Evolutionary conservation across 2,329 filamentous ascomycete species (phyloP).

Genomic region (Xylaria polymorpha): DNA sequence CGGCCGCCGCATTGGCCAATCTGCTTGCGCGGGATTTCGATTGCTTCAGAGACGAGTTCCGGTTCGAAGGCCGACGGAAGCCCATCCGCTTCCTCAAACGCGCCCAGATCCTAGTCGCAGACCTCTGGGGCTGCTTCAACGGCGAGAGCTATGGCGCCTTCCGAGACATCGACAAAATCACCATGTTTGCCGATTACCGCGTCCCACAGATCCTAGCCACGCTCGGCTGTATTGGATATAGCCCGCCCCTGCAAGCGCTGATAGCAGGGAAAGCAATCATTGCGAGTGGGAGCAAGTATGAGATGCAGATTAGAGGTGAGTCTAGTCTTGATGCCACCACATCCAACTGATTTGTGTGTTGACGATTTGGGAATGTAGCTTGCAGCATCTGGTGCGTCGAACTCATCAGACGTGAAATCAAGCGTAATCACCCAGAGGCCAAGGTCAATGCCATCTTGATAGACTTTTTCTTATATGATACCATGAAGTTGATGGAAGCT

Average conservation of each 20-base stretch:
- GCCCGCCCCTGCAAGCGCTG: slow-evolving; percentile 78
- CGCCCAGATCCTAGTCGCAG: slow-evolving; percentile 94
- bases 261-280: slow-evolving; percentile 75
- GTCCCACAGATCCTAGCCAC: slow-evolving; percentile 92
- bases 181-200: slow-evolving; percentile 98
- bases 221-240: slow-evolving; percentile 85
- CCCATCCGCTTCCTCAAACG: slow-evolving; percentile 88
- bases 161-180: slow-evolving; percentile 91
- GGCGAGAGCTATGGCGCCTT: slow-evolving; percentile 84
- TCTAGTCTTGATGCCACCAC: slow-evolving; percentile 24
- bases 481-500: slow-evolving; percentile 85
- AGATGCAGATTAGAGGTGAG: slow-evolving; percentile 85
- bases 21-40: slow-evolving; percentile 82
- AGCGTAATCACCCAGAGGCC: slow-evolving; percentile 75
- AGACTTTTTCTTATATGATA: slow-evolving; percentile 97
- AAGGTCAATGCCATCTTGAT: slow-evolving; percentile 89
- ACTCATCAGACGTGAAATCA: slow-evolving; percentile 84
- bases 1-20: slow-evolving; percentile 87
- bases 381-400: slow-evolving; percentile 98
- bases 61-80: slow-evolving; percentile 75
- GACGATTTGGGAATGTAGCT: slow-evolving; percentile 57
- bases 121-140: slow-evolving; percentile 95
- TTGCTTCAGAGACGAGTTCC: slow-evolving; percentile 86
- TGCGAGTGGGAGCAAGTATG: slow-evolving; percentile 78
- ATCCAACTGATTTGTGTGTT: slow-evolving; percentile 18